Conservation (phyloP, 1,139 yeast species). For the Magnusiomyces clavatus region DNA sequence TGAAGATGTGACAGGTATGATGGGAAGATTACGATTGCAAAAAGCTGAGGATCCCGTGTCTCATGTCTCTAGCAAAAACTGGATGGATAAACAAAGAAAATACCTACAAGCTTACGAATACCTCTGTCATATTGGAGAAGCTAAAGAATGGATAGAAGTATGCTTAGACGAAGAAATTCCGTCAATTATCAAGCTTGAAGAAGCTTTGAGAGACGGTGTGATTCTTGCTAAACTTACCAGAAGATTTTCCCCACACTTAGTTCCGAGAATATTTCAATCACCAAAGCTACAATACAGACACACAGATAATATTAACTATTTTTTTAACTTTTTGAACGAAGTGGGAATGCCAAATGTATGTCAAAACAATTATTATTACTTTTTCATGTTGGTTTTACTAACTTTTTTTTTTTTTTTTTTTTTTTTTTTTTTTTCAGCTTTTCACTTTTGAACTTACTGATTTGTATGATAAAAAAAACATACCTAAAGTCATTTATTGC, state of each 20-base stretch:
- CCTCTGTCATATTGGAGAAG: conserved; percentile 81
- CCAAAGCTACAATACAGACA: conserved; percentile 75
- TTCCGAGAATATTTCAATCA: conserved; percentile 47
- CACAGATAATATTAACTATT: conserved; percentile 85
- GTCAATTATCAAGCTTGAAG: conserved; percentile 48
- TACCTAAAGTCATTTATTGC: conserved; percentile 92
- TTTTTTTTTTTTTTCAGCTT: conserved; percentile 27
- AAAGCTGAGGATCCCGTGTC: conserved; percentile 27
- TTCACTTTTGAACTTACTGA: conserved; percentile 89
- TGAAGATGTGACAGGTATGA: conserved; percentile 34
- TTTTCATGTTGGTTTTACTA: neutral
- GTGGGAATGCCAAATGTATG: conserved; percentile 63
- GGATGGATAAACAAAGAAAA: conserved; percentile 40
- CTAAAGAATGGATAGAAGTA: conserved; percentile 66
- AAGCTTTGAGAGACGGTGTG: conserved; percentile 74
- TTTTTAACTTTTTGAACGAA: conserved; percentile 62
- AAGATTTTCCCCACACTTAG: conserved; percentile 60
- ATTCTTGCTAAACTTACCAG: conserved; percentile 72
- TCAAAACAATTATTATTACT: neutral
- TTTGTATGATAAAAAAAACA: conserved; percentile 82
- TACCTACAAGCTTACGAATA: conserved; percentile 63
- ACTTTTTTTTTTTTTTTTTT: too few relatives aligned
- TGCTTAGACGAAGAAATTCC: conserved; percentile 48
- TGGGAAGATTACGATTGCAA: conserved; percentile 32
- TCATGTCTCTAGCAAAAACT: conserved; percentile 26